Percentiles rank a stretch among this genome's conserved stretches.
These are phyloP conservation scores for Fusarium sp. DNA, from an alignment of 2,329 filamentous ascomycete genomes.

Conservation along the genomic window DNA sequence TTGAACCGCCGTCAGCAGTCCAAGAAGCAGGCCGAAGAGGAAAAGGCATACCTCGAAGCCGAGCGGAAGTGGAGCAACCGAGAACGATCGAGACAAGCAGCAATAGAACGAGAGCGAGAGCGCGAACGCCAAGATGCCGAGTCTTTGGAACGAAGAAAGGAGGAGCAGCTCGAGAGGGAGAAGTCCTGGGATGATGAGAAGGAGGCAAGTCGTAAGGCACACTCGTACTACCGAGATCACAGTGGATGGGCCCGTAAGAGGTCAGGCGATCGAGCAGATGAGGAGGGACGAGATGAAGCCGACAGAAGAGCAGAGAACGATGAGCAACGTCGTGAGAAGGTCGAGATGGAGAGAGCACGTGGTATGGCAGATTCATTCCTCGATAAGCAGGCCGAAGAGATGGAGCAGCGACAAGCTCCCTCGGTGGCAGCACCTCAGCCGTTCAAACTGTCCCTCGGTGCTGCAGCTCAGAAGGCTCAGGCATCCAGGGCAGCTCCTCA, in stretches of 20 bases:
- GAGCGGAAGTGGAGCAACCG: slow-evolving; percentile 92
- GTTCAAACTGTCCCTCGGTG: slow-evolving; percentile 93
- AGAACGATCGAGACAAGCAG: slow-evolving; percentile 84
- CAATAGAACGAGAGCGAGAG: slow-evolving; percentile 84
- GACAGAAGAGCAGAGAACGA: slow-evolving; percentile 83
- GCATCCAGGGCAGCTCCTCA: slow-evolving; percentile 66
- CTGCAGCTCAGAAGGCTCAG: slow-evolving; percentile 79
- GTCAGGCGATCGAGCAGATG: slow-evolving; percentile 75
- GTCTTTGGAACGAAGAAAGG: slow-evolving; percentile 72
- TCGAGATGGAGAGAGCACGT: slow-evolving; percentile 80
- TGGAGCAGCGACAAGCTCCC: slow-evolving; percentile 62
- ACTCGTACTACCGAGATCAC: slow-evolving; percentile 89
- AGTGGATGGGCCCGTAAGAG: slow-evolving; percentile 88
- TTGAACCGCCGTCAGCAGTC: slow-evolving; percentile 77
- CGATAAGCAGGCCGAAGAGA: slow-evolving; percentile 82
- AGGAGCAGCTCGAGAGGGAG: slow-evolving; percentile 72
- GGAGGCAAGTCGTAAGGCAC: slow-evolving; percentile 77
- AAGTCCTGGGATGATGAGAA: slow-evolving; percentile 90
- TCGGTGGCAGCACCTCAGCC: slow-evolving; percentile 70
- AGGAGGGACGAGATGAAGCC: slow-evolving; percentile 81
- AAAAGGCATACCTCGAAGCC: slow-evolving; percentile 85
- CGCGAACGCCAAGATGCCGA: slow-evolving; percentile 81
- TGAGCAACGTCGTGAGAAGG: slow-evolving; percentile 75
- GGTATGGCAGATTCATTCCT: slow-evolving; percentile 93
- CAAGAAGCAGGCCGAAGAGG: slow-evolving; percentile 78